A percentile compares a stretch with the other conserved stretches of the same genome.
These are phyloP conservation scores for Zasmidium cellare DNA, from an alignment of 2,329 filamentous ascomycete genomes.

Conservation along the genomic window DNA sequence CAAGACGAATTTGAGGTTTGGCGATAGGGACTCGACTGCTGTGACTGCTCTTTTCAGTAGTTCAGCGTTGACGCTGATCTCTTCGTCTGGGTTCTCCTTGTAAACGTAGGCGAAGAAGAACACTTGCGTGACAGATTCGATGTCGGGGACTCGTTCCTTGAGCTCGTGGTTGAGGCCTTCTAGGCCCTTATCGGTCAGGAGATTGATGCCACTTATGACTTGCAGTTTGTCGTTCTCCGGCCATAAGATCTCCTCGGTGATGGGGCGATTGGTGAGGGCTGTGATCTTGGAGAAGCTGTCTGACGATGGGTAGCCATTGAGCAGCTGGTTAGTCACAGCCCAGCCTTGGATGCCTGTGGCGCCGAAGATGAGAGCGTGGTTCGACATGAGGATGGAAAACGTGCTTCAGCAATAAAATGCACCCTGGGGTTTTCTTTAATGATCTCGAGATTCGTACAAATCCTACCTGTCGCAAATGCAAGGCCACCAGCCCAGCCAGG, in stretches of 20 bases:
- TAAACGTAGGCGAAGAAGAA: slow-evolving; percentile 41
- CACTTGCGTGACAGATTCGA: slow-evolving; percentile 45
- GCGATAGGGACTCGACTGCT: slow-evolving; percentile 37
- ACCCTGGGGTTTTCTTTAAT: too few relatives aligned
- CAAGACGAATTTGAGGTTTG: slow-evolving; percentile 40
- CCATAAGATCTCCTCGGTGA: slow-evolving; percentile 39
- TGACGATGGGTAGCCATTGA: slow-evolving; percentile 48
- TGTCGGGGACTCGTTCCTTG: slow-evolving; percentile 35
- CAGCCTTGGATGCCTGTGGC: slow-evolving; percentile 53
- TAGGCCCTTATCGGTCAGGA: slow-evolving; percentile 42
- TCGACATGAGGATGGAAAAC: background rate
- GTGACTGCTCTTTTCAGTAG: slow-evolving; percentile 44
- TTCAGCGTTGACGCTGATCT: slow-evolving; percentile 40
- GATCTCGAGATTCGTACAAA: too few relatives aligned
- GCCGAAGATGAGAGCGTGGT: slow-evolving; percentile 39
- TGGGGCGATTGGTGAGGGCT: slow-evolving; percentile 50
- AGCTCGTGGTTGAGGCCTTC: slow-evolving; percentile 24
- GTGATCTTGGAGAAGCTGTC: slow-evolving; percentile 47
- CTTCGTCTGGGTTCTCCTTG: slow-evolving; percentile 38
- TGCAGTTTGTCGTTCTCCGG: slow-evolving; percentile 41
- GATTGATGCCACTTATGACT: slow-evolving; percentile 45
- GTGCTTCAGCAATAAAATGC: too few relatives aligned
- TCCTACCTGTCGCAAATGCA: too few relatives aligned
- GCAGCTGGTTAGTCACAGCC: slow-evolving; percentile 51
- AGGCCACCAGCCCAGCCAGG: too few relatives aligned